Evolutionary conservation across 495 filamentous ascomycete species (phyloP), one percentile per base, ranked within the genome.

Genomic region (Aspergillus incahuasiensis): DNA sequence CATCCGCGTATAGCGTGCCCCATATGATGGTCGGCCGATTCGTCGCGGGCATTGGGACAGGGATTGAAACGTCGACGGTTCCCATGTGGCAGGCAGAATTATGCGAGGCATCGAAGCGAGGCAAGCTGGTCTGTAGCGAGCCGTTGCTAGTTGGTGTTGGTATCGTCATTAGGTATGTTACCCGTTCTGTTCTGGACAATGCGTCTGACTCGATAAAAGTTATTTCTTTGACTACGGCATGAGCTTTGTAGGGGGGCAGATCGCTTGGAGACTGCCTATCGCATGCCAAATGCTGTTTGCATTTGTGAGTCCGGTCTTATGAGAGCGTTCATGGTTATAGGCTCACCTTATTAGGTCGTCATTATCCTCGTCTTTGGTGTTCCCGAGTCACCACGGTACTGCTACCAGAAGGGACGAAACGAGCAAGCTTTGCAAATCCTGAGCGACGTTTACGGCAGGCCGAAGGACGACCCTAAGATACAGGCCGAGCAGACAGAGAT

Each of bases 221-320:
- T 78, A 80, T 57, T 81, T 73, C 68, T 72, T 80, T n/a, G 74
- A 79, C 50, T 79, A 64, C 56, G 76, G 75, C 2, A 70, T 79
- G 63, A 65, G 61, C 12, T 78, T 69, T 48, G 69, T 71, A 11
- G 64, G 63, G 5, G 69, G 68, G 0, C 61, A 69, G 11, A 65
- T 78, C 48, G 69, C 70, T 24, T 80, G 76, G 77, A 71, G 76
- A 28, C 60, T 81, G 21, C 77, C 78, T 0, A 71, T 81, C 45
- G 74, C 70, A 5, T 72, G 70, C 52, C 76, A 79, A 58, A 70
- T 70, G 43, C 18, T 79, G 28, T 76, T 78, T 57, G 73, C 71
- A 5, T 57, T 64, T 38, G 62, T 64, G n/a, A 28, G 22, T 52
- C 21, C 42, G 3, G 20, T n/a, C 6, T 38, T 19, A 40, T 2